Evolutionary conservation across 2,329 filamentous ascomycete species (phyloP).

Genomic region (Trichoderma breve): DNA sequence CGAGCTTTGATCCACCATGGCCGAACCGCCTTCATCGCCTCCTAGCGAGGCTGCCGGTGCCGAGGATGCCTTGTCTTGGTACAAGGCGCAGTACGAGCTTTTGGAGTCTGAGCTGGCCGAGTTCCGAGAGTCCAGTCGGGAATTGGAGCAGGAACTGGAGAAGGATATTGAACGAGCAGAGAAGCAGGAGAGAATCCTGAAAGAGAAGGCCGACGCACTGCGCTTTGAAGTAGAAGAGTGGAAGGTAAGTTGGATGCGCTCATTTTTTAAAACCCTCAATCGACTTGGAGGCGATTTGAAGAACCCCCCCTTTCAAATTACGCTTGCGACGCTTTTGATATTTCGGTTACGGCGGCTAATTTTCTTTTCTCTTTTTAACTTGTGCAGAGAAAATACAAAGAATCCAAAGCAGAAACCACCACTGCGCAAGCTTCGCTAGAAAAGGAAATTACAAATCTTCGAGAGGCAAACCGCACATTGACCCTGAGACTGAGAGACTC

Average conservation of each 20-base stretch:
- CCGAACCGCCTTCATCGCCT: conserved; percentile 62
- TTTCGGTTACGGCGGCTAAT: conserved; percentile 20
- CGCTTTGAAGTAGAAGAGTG: conserved; percentile 94
- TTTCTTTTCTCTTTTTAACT: neutral
- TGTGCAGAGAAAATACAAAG: conserved; percentile 84
- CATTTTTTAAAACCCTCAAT: neutral
- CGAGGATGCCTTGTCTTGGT: conserved; percentile 84
- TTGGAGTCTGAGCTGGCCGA: conserved; percentile 88
- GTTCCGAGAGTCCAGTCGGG: conserved; percentile 90
- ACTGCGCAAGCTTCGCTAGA: conserved; percentile 81
- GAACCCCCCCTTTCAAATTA: neutral
- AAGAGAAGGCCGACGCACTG: conserved; percentile 81
- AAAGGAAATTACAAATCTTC: conserved; percentile 91
- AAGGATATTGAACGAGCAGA: conserved; percentile 95
- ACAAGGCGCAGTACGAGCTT: conserved; percentile 93
- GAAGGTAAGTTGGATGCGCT: conserved; percentile 68
- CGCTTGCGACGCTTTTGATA: neutral
- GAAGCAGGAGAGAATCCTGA: conserved; percentile 81
- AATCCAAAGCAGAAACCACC: conserved; percentile 86
- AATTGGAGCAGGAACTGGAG: conserved; percentile 90
- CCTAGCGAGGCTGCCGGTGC: conserved; percentile 52
- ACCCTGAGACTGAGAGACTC: conserved; percentile 87
- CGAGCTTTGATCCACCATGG: conserved; percentile 40
- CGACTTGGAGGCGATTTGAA: neutral
- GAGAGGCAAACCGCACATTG: conserved; percentile 77